phyloP scores from a whole-genome alignment of 306 rosid genomes.

The Begonia loranthoides region DNA sequence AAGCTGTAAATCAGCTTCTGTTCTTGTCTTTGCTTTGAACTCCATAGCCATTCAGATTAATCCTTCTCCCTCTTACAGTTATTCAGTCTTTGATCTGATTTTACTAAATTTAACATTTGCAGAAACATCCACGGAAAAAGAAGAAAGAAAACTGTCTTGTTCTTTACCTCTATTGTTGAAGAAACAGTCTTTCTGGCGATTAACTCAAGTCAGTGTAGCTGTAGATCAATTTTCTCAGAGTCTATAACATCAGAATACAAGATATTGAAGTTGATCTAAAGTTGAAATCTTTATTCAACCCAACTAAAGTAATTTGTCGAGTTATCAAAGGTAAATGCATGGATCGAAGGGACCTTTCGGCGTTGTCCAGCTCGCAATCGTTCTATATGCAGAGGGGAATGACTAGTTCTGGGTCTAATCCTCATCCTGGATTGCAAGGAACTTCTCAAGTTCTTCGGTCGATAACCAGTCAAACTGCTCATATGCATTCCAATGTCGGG shows the following conservation, averaged over 20 bases:
- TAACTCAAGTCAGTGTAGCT: no score
- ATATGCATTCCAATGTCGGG: slow-evolving; percentile 50
- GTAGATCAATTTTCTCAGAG: no score
- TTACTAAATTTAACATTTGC: neutral
- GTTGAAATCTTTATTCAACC: no score
- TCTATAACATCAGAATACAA: no score
- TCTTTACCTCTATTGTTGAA: no score
- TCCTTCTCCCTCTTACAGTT: slow-evolving; percentile 12
- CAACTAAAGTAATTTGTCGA: neutral
- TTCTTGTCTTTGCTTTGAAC: slow-evolving; percentile 31
- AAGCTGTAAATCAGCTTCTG: slow-evolving; percentile 15
- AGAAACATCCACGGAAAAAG: no score
- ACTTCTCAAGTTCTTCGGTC: slow-evolving; percentile 35
- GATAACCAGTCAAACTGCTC: slow-evolving; percentile 38
- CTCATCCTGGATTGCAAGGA: slow-evolving; percentile 57
- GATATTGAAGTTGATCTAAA: no score
- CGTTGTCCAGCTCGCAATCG: slow-evolving; percentile 62
- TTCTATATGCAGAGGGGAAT: slow-evolving; percentile 69
- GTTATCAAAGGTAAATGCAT: slow-evolving; percentile 49
- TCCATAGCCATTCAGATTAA: slow-evolving; percentile 20
- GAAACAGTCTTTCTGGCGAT: no score
- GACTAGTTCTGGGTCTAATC: slow-evolving; percentile 37
- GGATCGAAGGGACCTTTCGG: slow-evolving; percentile 92
- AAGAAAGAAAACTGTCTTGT: no score
- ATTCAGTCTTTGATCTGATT: slow-evolving; percentile 14